These are phyloP conservation scores for Lolium rigidum DNA, from an alignment of 176 grass and related monocot genomes.

Conservation along the genomic window DNA sequence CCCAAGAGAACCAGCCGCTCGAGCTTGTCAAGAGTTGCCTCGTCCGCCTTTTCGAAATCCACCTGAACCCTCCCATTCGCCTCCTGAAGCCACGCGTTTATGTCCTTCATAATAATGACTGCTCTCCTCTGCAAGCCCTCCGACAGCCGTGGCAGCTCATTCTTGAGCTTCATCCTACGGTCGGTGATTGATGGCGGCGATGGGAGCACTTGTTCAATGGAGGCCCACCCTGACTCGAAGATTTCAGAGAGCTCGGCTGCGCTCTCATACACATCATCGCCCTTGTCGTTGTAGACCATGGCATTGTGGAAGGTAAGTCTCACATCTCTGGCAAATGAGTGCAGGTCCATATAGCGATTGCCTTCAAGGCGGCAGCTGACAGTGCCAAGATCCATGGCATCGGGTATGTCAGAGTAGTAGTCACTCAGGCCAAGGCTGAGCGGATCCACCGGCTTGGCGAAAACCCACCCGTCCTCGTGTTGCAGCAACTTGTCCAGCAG, in stretches of 20 bases:
- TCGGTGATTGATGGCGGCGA: slow-evolving; percentile 14
- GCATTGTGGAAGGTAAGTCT: slow-evolving; percentile 76
- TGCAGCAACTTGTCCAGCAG: slow-evolving; percentile 59
- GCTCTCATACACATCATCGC: slow-evolving; percentile 55
- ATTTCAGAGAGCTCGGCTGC: slow-evolving; percentile 43
- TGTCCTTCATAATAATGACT: slow-evolving; percentile 44
- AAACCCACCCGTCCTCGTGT: slow-evolving; percentile 68
- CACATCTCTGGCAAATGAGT: slow-evolving; percentile 67
- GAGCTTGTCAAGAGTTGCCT: slow-evolving; percentile 53
- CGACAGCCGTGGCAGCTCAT: slow-evolving; percentile 33
- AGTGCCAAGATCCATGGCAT: slow-evolving; percentile 82
- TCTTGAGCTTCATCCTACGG: slow-evolving; percentile 16
- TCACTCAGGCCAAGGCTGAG: slow-evolving; percentile 66
- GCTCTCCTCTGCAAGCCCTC: slow-evolving; percentile 39
- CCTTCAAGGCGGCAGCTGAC: slow-evolving; percentile 61
- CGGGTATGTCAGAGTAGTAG: slow-evolving; percentile 61
- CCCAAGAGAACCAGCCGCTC: slow-evolving; percentile 23
- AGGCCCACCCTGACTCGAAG: slow-evolving; percentile 53
- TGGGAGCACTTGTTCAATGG: background rate
- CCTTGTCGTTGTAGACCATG: slow-evolving; percentile 58
- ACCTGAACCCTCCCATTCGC: slow-evolving; percentile 48
- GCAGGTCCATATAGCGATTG: slow-evolving; percentile 51
- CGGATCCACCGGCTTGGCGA: slow-evolving; percentile 70
- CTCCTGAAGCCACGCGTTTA: slow-evolving; percentile 39
- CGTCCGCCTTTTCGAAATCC: slow-evolving; percentile 55